These are phyloP conservation scores for Colletotrichum sp. DNA, from an alignment of 2,329 filamentous ascomycete genomes.

Conservation along the genomic window DNA sequence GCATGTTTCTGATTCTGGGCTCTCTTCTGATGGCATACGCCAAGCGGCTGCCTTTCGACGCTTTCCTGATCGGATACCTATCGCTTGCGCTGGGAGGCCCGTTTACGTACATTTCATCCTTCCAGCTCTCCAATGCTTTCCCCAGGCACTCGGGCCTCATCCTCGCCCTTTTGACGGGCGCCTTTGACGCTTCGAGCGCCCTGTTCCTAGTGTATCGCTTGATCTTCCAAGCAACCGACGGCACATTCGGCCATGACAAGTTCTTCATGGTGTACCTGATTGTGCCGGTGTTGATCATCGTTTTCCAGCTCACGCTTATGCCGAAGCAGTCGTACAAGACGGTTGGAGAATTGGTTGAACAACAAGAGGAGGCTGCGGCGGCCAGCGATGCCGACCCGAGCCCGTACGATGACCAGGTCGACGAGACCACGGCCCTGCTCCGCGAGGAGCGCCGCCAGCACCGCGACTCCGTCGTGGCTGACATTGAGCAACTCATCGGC, in stretches of 20 bases:
- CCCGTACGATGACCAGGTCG: constrained; percentile 59
- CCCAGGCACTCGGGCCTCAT: constrained; percentile 80
- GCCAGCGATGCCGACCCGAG: constrained; percentile 32
- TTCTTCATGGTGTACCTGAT: constrained; percentile 78
- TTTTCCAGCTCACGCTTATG: constrained; percentile 74
- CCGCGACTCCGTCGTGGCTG: constrained; percentile 67
- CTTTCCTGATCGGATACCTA: constrained; percentile 75
- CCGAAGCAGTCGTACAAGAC: constrained; percentile 83
- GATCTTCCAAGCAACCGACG: constrained; percentile 64
- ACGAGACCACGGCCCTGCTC: constrained; percentile 61
- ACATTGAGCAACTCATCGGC: constrained; percentile 78
- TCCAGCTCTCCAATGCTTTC: constrained; percentile 86
- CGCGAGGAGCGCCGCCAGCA: constrained; percentile 63
- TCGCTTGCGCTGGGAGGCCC: constrained; percentile 80
- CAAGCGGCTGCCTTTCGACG: constrained; percentile 71
- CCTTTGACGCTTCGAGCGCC: constrained; percentile 83
- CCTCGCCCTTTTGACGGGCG: constrained; percentile 78
- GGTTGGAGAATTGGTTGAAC: constrained; percentile 79
- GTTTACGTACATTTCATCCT: constrained; percentile 82
- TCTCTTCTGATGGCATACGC: constrained; percentile 76
- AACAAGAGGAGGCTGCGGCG: constrained; percentile 62
- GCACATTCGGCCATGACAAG: constrained; percentile 62
- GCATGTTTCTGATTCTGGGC: constrained; percentile 71
- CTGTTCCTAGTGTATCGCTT: constrained; percentile 78
- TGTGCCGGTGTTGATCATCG: constrained; percentile 70